Evolutionary conservation across 768 basidiomycete genomes (phyloP).

Genomic region (Mycena capillaripes): DNA sequence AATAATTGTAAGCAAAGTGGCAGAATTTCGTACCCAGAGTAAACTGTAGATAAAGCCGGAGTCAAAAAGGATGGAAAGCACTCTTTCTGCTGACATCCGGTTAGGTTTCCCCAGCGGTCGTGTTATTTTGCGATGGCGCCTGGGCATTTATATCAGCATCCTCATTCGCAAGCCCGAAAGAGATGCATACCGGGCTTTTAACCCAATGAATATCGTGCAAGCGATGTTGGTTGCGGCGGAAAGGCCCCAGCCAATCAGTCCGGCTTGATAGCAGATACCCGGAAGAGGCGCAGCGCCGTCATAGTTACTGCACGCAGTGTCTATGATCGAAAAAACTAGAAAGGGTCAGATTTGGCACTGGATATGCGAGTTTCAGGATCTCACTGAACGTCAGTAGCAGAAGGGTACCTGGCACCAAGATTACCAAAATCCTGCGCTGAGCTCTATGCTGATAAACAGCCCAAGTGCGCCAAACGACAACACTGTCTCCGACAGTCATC

Average conservation of each 20-base stretch:
- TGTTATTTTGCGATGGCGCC: constrained; percentile 21
- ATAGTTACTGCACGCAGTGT: constrained; percentile 23
- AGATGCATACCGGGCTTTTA: constrained; percentile 24
- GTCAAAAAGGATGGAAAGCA: constrained; percentile 25
- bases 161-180: constrained; percentile 15
- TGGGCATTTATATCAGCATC: constrained; percentile 6
- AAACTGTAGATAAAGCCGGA: constrained; percentile 24
- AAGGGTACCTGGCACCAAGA: constrained; percentile 22
- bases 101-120: constrained; percentile 18
- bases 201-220: constrained; percentile 27
- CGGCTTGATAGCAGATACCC: constrained; percentile 12
- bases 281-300: constrained; percentile 18
- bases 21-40: constrained; percentile 21
- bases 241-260: constrained; percentile 11
- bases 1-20: constrained; percentile 18
- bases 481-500: too few relatives aligned
- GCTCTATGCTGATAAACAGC: too few relatives aligned
- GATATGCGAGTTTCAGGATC: constrained; percentile 12
- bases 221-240: constrained; percentile 24
- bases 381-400: constrained; percentile 24
- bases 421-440: too few relatives aligned
- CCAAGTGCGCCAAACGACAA: too few relatives aligned
- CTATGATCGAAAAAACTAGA: constrained; percentile 27
- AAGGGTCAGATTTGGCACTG: constrained; percentile 7
- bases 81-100: constrained; percentile 18